Evolutionary conservation across 352 stramenopile genomes (phyloP).

Genomic region (Albugo candida): DNA sequence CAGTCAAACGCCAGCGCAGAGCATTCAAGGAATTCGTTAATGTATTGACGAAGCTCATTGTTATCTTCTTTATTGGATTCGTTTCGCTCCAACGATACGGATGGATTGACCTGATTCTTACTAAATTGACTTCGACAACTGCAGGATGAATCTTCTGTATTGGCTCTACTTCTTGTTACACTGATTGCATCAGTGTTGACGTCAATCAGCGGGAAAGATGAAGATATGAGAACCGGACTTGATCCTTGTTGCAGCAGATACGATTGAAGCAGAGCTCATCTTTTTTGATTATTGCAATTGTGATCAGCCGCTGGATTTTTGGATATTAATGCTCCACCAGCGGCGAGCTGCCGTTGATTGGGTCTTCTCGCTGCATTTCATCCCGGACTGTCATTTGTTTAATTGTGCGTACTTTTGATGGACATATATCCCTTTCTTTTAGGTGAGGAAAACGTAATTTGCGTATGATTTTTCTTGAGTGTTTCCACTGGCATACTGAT

Average conservation of each 20-base stretch:
- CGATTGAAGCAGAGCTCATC: constrained; percentile 50
- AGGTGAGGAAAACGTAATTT: no score
- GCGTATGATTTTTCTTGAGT: no score
- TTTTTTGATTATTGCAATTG: no score
- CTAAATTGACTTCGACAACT: background rate
- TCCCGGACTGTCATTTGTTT: no score
- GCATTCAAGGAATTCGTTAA: constrained; percentile 63
- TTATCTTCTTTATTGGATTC: background rate
- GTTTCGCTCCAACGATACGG: no score
- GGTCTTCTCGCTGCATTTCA: no score
- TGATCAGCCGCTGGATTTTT: no score
- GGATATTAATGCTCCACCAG: constrained; percentile 39
- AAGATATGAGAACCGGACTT: background rate
- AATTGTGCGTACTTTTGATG: no score
- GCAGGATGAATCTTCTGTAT: constrained; percentile 50
- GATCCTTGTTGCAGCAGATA: constrained; percentile 15
- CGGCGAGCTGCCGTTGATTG: constrained; percentile 43
- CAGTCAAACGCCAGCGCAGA: constrained; percentile 76
- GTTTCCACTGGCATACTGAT: no score
- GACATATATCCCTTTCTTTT: no score
- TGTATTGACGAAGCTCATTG: constrained; percentile 44
- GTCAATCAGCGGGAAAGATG: background rate
- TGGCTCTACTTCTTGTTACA: constrained; percentile 54
- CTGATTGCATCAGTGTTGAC: constrained; percentile 27
- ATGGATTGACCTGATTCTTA: no score